phyloP scores from a whole-genome alignment of 2,329 filamentous ascomycete genomes.

The Talaromyces sp. region DNA sequence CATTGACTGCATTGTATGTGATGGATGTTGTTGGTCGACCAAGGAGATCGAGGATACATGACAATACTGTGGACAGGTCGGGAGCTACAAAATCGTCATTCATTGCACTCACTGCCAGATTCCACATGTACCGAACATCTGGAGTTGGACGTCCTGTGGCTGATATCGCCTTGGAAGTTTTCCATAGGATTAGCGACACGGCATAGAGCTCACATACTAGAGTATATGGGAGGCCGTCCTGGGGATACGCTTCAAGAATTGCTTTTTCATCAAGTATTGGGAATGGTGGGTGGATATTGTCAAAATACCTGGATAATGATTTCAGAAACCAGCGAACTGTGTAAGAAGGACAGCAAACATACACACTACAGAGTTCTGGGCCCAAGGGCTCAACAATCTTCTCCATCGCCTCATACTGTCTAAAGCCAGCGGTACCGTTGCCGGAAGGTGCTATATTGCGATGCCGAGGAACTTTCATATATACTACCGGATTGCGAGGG shows the following conservation, averaged over 20 bases:
- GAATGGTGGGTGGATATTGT: constrained; percentile 51
- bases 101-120: constrained; percentile 53
- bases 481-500: constrained; percentile 27
- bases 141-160: constrained; percentile 34
- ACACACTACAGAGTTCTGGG: constrained; percentile 14
- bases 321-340: constrained; percentile 38
- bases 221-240: constrained; percentile 50
- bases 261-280: constrained; percentile 52
- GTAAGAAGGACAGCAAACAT: constrained; percentile 26
- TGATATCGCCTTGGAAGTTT: constrained; percentile 30
- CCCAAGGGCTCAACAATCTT: constrained; percentile 49
- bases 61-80: constrained; percentile 52
- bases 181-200: constrained; percentile 52
- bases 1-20: constrained; percentile 51
- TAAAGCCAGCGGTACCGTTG: constrained; percentile 29
- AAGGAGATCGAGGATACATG: constrained; percentile 53
- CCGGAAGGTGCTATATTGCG: constrained; percentile 25
- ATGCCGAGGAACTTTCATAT: constrained; percentile 23
- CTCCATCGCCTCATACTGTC: constrained; percentile 49
- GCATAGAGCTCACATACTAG: constrained; percentile 53
- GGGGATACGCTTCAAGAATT: constrained; percentile 44
- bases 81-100: constrained; percentile 55
- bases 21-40: constrained; percentile 55
- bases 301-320: constrained; percentile 49
- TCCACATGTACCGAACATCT: constrained; percentile 56